These are phyloP conservation scores for Podospora comata DNA, from an alignment of 495 filamentous ascomycete genomes.

Conservation along the genomic window DNA sequence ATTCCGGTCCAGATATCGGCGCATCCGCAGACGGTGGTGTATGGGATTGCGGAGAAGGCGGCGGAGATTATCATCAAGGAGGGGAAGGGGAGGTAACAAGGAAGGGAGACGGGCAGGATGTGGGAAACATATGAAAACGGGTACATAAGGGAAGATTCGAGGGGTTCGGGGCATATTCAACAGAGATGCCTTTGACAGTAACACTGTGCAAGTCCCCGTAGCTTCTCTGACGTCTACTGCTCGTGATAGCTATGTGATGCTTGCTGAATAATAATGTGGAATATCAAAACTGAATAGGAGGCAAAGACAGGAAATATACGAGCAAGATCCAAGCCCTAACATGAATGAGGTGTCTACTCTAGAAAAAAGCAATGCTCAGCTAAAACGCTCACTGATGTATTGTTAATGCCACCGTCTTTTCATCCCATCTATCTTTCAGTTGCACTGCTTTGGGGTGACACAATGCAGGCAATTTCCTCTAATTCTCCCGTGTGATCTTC, in stretches of 20 bases:
- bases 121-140: too few relatives aligned
- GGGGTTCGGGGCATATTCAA: too few relatives aligned
- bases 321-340: neutral
- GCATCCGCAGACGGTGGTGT: slow-evolving; percentile 37
- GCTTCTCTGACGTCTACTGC: neutral
- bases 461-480: neutral
- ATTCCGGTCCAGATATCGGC: slow-evolving; percentile 33
- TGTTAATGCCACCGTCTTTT: neutral
- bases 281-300: neutral
- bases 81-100: slow-evolving; percentile 1
- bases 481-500: slow-evolving; percentile 27
- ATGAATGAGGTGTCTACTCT: neutral
- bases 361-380: neutral
- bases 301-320: neutral
- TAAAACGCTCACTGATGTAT: neutral
- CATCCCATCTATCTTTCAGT: neutral
- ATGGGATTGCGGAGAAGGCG: slow-evolving; percentile 38
- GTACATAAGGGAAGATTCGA: too few relatives aligned
- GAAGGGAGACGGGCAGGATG: too few relatives aligned
- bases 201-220: too few relatives aligned
- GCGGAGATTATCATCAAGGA: slow-evolving; percentile 44
- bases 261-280: neutral
- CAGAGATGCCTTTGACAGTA: too few relatives aligned
- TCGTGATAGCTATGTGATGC: neutral
- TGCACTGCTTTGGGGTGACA: neutral